phyloP scores from a whole-genome alignment of 2,329 filamentous ascomycete genomes.

The Xylariaceae sp. region DNA sequence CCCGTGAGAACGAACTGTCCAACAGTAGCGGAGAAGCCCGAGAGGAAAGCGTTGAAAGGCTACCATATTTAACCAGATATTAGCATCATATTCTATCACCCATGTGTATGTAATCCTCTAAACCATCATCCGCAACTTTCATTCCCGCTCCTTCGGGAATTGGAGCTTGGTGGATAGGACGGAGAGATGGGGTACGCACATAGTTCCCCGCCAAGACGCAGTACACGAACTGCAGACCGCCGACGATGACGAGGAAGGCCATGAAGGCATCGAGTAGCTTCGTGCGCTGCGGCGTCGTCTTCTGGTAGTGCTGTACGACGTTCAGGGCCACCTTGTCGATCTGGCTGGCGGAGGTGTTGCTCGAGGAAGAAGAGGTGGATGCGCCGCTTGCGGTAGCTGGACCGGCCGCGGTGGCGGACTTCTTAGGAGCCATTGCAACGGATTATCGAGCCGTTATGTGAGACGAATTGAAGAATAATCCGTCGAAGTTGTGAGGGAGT shows the following conservation, averaged over 20 bases:
- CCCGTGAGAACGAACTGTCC: conserved; percentile 97
- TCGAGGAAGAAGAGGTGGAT: conserved; percentile 37
- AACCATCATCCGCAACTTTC: background rate
- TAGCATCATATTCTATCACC: background rate
- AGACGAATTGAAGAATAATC: no score
- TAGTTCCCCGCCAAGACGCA: conserved; percentile 93
- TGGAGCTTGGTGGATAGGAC: background rate
- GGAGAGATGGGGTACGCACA: conserved; percentile 61
- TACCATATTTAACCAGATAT: conserved; percentile 46
- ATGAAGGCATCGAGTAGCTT: conserved; percentile 94
- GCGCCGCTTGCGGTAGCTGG: conserved; percentile 27
- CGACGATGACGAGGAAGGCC: conserved; percentile 82
- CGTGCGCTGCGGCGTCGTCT: conserved; percentile 84
- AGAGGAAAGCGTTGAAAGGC: conserved; percentile 99
- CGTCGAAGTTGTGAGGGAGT: no score
- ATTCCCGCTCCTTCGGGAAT: background rate
- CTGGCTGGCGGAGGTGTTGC: conserved; percentile 22
- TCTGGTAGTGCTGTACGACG: conserved; percentile 78
- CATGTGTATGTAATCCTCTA: background rate
- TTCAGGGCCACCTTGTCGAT: conserved; percentile 68
- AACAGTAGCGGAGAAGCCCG: conserved; percentile 91
- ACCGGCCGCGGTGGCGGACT: conserved; percentile 44
- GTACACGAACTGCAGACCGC: conserved; percentile 91
- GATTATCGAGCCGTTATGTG: conserved; percentile 7
- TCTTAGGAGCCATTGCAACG: conserved; percentile 58